Evolutionary conservation across 1,139 yeast genomes (phyloP).

Genomic region (Geotrichum histeridarum): DNA sequence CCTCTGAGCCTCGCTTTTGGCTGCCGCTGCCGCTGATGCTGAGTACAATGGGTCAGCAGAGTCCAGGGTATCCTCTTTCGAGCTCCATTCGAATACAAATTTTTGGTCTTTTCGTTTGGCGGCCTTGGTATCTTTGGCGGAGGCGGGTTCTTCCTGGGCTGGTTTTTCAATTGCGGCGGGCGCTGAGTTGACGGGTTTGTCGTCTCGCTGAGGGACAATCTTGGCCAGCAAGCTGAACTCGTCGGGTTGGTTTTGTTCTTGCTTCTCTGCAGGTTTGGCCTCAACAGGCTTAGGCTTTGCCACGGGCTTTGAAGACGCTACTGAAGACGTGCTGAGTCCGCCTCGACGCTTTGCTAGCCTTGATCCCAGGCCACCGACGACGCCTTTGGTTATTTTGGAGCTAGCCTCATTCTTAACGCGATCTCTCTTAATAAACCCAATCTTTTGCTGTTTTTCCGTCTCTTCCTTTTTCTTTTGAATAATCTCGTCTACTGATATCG

Average conservation of each 20-base stretch:
- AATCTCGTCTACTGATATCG: conserved; percentile 45
- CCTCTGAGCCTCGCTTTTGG: conserved; percentile 25
- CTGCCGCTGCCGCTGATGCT: background rate
- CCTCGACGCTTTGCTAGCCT: conserved; percentile 7
- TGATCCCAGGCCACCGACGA: background rate
- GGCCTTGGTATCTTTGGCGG: background rate
- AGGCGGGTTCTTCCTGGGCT: background rate
- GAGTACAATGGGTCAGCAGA: conserved; percentile 43
- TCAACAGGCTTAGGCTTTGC: background rate
- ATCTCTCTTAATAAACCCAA: conserved; percentile 14
- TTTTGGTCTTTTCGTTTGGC: conserved; percentile 30
- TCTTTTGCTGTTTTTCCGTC: conserved; percentile 24
- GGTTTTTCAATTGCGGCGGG: background rate
- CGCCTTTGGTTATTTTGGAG: background rate
- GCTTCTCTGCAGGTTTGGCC: background rate
- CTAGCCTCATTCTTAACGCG: conserved; percentile 3
- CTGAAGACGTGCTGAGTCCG: conserved; percentile 11
- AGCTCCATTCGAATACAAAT: conserved; percentile 69
- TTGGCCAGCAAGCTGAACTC: background rate
- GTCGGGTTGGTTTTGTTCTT: background rate
- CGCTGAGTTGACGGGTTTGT: background rate
- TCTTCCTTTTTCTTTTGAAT: conserved; percentile 34
- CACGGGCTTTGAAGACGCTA: background rate
- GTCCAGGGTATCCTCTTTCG: conserved; percentile 57
- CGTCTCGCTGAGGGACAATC: conserved; percentile 1